Conservation (phyloP, 768 basidiomycete species). For the Psilocybe tampanensis region DNA sequence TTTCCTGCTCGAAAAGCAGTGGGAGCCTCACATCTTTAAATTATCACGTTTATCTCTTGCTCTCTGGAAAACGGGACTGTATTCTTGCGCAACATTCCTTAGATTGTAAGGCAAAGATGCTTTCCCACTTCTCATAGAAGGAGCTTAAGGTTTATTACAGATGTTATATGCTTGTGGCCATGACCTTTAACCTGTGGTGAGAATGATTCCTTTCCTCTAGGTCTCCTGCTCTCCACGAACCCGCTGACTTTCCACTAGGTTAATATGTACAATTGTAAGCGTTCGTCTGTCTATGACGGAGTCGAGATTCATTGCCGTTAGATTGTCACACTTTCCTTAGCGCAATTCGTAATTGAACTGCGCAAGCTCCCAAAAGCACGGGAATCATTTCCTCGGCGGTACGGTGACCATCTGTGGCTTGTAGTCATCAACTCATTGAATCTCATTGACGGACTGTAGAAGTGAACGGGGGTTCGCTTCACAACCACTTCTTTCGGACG, state of each 20-base stretch:
- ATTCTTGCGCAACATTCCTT: slow-evolving; percentile 57
- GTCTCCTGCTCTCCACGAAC: slow-evolving; percentile 1
- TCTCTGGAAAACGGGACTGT: slow-evolving; percentile 55
- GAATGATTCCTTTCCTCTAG: slow-evolving; percentile 25
- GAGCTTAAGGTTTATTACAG: slow-evolving; percentile 30
- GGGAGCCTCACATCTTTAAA: slow-evolving; percentile 43
- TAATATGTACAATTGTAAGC: slow-evolving; percentile 54
- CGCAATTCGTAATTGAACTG: slow-evolving; percentile 61
- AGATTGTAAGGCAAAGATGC: slow-evolving; percentile 52
- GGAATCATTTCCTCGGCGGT: slow-evolving; percentile 12
- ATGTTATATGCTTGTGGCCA: slow-evolving; percentile 72
- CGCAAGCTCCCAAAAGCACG: slow-evolving; percentile 19
- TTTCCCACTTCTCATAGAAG: not conserved
- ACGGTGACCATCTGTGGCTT: no score
- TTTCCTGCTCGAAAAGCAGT: slow-evolving; percentile 48
- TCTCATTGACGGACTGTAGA: not conserved
- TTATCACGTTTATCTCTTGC: slow-evolving; percentile 47
- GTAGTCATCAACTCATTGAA: not conserved
- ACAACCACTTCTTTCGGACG: slow-evolving; percentile 19
- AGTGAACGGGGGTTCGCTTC: slow-evolving; percentile 8
- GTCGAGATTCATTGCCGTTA: slow-evolving; percentile 25
- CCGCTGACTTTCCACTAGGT: slow-evolving; percentile 26
- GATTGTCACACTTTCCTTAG: slow-evolving; percentile 57
- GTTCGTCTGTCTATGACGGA: not conserved
- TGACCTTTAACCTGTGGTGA: slow-evolving; percentile 73